These are phyloP conservation scores for Asterophora parasitica DNA, from an alignment of 768 basidiomycete genomes.

Conservation along the genomic window DNA sequence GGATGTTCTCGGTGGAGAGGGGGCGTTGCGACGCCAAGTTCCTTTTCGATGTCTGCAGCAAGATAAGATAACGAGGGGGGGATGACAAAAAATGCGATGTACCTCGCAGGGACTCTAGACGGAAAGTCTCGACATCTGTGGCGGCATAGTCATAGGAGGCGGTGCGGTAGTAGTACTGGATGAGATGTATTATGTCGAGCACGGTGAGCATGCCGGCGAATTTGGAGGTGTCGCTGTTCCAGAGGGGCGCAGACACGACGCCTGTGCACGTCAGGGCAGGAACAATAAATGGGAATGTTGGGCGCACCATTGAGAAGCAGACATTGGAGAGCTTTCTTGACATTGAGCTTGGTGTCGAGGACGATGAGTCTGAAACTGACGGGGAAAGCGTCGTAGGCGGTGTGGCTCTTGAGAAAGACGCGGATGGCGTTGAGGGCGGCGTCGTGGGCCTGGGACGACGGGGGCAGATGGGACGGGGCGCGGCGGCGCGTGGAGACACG, in stretches of 20 bases:
- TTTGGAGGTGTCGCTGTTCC: slow-evolving; percentile 90
- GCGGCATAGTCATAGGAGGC: slow-evolving; percentile 81
- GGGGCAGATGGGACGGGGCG: slow-evolving; percentile 55
- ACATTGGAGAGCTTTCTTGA: slow-evolving; percentile 91
- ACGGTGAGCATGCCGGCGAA: slow-evolving; percentile 99
- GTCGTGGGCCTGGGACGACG: slow-evolving; percentile 60
- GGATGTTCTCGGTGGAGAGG: slow-evolving; percentile 89
- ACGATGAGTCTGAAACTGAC: slow-evolving; percentile 96
- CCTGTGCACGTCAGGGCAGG: slow-evolving; percentile 42
- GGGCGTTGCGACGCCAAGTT: slow-evolving; percentile 87
- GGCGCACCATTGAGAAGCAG: slow-evolving; percentile 70
- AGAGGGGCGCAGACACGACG: slow-evolving; percentile 95
- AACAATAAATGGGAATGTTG: slow-evolving; percentile 4
- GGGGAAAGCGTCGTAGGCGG: slow-evolving; percentile 94
- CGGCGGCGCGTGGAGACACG: slow-evolving; percentile 54
- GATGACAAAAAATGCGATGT: slow-evolving; percentile 11
- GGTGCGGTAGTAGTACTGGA: slow-evolving; percentile 95
- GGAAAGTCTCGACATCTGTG: slow-evolving; percentile 88
- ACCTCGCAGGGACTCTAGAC: slow-evolving; percentile 88
- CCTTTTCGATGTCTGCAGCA: slow-evolving; percentile 82
- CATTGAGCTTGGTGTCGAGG: slow-evolving; percentile 91
- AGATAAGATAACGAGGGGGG: slow-evolving; percentile 6
- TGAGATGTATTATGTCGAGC: slow-evolving; percentile 98
- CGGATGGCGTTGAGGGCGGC: slow-evolving; percentile 68
- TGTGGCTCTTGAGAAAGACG: slow-evolving; percentile 76